Percentiles rank a stretch among this genome's conserved stretches.
phyloP scores from a whole-genome alignment of 2,329 filamentous ascomycete genomes.

The Aspergillus fijiensis region DNA sequence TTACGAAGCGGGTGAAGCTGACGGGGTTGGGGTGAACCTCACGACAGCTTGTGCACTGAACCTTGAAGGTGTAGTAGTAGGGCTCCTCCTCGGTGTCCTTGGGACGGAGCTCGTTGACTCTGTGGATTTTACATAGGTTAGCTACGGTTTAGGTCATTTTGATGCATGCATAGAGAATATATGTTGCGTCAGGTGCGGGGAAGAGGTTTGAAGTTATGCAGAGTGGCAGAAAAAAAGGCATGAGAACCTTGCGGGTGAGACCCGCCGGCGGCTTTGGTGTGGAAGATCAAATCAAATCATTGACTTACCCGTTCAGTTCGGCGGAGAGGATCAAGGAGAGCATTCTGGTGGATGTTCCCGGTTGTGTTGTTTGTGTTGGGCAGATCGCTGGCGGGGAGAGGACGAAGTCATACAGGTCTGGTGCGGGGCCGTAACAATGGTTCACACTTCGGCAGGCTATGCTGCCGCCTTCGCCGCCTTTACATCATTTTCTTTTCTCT shows the following conservation, averaged over 20 bases:
- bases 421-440: slow-evolving; percentile 14
- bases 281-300: no score
- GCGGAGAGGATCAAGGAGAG: slow-evolving; percentile 40
- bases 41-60: slow-evolving; percentile 96
- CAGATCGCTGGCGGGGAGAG: not conserved
- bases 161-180: not conserved
- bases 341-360: slow-evolving; percentile 29
- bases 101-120: slow-evolving; percentile 86
- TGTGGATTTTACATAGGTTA: slow-evolving; percentile 40
- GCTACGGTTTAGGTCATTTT: not conserved
- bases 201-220: not conserved
- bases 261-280: not conserved
- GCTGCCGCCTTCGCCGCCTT: not conserved
- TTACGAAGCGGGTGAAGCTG: slow-evolving; percentile 82
- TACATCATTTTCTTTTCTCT: not conserved
- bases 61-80: slow-evolving; percentile 97
- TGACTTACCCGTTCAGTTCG: slow-evolving; percentile 38
- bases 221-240: not conserved
- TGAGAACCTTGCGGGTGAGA: not conserved
- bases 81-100: slow-evolving; percentile 76
- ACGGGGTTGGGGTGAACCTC: slow-evolving; percentile 87
- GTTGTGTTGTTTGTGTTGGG: not conserved
- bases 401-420: slow-evolving; percentile 3
- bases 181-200: slow-evolving; percentile 17
- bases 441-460: not conserved